phyloP scores from a whole-genome alignment of 495 filamentous ascomycete genomes.

The Cercophora sp. region DNA sequence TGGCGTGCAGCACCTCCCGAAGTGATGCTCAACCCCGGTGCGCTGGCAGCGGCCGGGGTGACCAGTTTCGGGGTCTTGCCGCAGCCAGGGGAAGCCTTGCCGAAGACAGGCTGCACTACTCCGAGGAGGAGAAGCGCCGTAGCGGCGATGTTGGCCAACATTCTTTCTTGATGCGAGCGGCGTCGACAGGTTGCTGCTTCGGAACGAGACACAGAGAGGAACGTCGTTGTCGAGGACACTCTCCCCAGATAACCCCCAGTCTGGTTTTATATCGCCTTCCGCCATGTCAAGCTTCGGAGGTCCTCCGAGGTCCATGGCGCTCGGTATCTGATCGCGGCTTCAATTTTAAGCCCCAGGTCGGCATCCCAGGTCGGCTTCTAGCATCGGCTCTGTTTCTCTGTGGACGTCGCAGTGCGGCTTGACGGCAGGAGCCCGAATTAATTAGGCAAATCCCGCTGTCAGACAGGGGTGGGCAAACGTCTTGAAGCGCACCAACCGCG shows the following conservation, averaged over 20 bases:
- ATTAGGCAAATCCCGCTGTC: conserved; percentile 7
- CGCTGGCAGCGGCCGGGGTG: conserved; percentile 5
- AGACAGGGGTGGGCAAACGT: background rate
- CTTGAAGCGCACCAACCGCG: background rate
- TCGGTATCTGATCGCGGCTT: conserved; percentile 12
- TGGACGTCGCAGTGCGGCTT: background rate
- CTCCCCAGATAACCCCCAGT: background rate
- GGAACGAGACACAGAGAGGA: too few species aligned
- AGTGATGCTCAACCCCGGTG: conserved; percentile 17
- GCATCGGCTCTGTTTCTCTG: background rate
- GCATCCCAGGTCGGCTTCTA: background rate
- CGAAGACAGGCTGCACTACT: conserved; percentile 1
- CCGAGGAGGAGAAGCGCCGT: conserved; percentile 6
- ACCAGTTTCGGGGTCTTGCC: conserved; percentile 14
- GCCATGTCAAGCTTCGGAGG: conserved; percentile 3
- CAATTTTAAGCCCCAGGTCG: background rate
- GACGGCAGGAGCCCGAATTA: background rate
- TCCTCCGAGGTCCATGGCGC: background rate
- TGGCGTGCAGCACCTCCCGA: conserved; percentile 18
- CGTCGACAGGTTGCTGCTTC: too few species aligned
- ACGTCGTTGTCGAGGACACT: too few species aligned
- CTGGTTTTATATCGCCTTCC: background rate
- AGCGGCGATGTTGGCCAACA: conserved; percentile 4
- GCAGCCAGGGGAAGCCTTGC: conserved; percentile 12
- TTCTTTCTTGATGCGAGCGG: too few species aligned